A percentile compares a stretch with the other conserved stretches of the same genome.
Evolutionary conservation across 1,284 basidiomycete species (phyloP).

Genomic region (Pyrrhoderma noxium): DNA sequence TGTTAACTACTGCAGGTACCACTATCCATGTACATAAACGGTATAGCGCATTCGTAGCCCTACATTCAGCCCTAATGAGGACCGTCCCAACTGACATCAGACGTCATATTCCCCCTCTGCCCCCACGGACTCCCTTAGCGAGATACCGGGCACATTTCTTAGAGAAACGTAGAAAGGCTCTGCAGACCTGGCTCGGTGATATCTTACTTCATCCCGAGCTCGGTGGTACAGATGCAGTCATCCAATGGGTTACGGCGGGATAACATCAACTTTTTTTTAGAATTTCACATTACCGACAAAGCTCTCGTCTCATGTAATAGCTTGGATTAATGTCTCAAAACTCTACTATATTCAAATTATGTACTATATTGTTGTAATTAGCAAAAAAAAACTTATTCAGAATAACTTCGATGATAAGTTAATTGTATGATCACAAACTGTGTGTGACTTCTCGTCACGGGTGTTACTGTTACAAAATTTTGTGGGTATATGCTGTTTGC

Average conservation of each 20-base stretch:
- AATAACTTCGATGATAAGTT: no score
- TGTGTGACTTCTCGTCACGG: no score
- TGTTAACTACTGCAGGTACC: slow-evolving; percentile 34
- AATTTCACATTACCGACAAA: no score
- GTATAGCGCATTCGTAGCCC: slow-evolving; percentile 60
- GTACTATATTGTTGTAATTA: no score
- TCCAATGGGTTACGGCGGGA: slow-evolving; percentile 45
- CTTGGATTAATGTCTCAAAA: no score
- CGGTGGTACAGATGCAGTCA: slow-evolving; percentile 53
- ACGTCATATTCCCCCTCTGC: slow-evolving; percentile 46
- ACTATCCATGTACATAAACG: slow-evolving; percentile 62
- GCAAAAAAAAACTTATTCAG: no score
- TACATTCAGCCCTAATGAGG: slow-evolving; percentile 42
- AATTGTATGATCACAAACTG: no score
- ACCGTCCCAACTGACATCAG: slow-evolving; percentile 44
- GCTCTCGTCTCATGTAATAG: no score
- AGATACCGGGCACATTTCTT: slow-evolving; percentile 65
- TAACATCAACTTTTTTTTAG: no score
- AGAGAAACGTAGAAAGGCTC: slow-evolving; percentile 53
- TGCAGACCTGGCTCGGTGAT: slow-evolving; percentile 61
- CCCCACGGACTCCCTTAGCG: slow-evolving; percentile 63
- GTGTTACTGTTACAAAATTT: no score
- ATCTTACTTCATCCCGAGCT: slow-evolving; percentile 68
- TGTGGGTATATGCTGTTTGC: no score
- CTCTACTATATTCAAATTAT: no score